These are phyloP conservation scores for Euphorbia celastroides DNA, from an alignment of 441 rosid genomes.

Conservation along the genomic window DNA sequence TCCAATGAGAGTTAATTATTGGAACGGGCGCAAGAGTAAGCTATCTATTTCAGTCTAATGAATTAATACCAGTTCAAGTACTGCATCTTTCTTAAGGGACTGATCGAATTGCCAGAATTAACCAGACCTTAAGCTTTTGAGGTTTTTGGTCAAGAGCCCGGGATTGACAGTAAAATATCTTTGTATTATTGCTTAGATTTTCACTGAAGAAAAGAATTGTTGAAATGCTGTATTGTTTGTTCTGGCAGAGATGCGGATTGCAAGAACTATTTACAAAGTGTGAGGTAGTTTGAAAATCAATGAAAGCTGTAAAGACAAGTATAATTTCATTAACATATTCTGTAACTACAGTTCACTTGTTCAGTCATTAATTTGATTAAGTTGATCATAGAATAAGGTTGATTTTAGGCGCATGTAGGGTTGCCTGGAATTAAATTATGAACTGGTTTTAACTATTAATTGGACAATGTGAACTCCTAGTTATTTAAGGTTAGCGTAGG, in stretches of 20 bases:
- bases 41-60: conserved; percentile 23
- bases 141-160: neutral
- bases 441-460: too few species aligned
- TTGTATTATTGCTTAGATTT: neutral
- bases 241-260: neutral
- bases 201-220: neutral
- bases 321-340: too few species aligned
- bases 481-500: too few species aligned
- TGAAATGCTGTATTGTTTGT: neutral
- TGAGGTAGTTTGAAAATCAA: neutral
- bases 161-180: neutral
- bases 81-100: neutral
- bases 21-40: conserved; percentile 77
- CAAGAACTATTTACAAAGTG: neutral
- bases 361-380: too few species aligned
- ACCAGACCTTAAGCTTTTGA: neutral
- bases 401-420: too few species aligned
- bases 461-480: too few species aligned
- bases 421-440: too few species aligned
- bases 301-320: too few species aligned
- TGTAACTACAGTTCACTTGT: too few species aligned
- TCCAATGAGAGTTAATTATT: conserved; percentile 67
- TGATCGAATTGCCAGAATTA: neutral
- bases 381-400: too few species aligned
- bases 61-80: neutral